Conservation (phyloP, 1,284 basidiomycete species). For the Puccinia polysora region DNA sequence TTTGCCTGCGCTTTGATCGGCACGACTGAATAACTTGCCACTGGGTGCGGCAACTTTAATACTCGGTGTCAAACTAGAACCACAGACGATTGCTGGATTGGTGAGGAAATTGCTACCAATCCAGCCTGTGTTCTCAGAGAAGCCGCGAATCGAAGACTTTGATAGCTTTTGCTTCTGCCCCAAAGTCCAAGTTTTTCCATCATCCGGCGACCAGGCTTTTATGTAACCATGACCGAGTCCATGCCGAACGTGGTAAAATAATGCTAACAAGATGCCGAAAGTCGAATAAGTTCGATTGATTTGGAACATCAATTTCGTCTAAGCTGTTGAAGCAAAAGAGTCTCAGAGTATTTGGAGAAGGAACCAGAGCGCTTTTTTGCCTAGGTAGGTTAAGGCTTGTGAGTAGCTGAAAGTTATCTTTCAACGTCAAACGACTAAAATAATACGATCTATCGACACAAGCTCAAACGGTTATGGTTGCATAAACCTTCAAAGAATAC, state of each 20-base stretch:
- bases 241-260: not conserved
- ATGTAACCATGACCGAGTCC: conserved; percentile 1
- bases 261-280: not conserved
- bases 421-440: too few relatives aligned
- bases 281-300: not conserved
- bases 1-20: conserved; percentile 37
- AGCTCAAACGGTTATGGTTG: too few relatives aligned
- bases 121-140: conserved; percentile 41
- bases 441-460: too few relatives aligned
- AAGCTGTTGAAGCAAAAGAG: too few relatives aligned
- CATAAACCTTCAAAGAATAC: too few relatives aligned
- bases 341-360: too few relatives aligned
- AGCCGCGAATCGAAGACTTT: conserved; percentile 9
- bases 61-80: conserved; percentile 25
- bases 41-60: conserved; percentile 21
- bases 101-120: conserved; percentile 36
- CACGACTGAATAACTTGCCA: conserved; percentile 32
- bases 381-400: too few relatives aligned
- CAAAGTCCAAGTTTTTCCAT: conserved; percentile 9
- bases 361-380: too few relatives aligned
- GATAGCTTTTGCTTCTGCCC: conserved; percentile 8
- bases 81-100: conserved; percentile 30
- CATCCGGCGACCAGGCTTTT: conserved; percentile 23
- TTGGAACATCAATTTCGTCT: not conserved
- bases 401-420: too few relatives aligned